These are phyloP conservation scores for Metschnikowia kunwiensis DNA, from an alignment of 805 yeast genomes.

Conservation along the genomic window DNA sequence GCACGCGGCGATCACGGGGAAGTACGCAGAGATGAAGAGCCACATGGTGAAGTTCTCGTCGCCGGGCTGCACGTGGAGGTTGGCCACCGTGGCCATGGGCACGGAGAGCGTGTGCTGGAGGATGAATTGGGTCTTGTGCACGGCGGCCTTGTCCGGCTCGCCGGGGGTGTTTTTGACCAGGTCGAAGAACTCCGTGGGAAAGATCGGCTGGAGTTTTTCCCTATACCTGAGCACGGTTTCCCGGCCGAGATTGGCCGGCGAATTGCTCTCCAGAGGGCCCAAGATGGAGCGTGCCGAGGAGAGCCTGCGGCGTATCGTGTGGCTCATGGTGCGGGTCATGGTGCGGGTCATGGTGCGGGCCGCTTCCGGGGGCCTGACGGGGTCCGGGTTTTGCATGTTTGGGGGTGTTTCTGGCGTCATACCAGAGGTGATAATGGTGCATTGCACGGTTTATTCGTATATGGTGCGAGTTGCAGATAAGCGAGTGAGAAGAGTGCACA, in stretches of 20 bases:
- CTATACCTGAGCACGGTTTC: constrained; percentile 13
- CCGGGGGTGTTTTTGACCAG: constrained; percentile 3
- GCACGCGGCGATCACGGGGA: constrained; percentile 77
- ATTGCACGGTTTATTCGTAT: too few species aligned
- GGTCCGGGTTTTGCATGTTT: too few species aligned
- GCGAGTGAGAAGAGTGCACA: too few species aligned
- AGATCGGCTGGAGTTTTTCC: constrained; percentile 16
- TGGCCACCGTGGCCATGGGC: constrained; percentile 31
- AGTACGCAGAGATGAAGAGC: constrained; percentile 64
- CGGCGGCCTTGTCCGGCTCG: constrained; percentile 3
- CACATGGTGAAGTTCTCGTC: constrained; percentile 44
- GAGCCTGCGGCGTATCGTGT: constrained; percentile 7
- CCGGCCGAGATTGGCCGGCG: constrained; percentile 4
- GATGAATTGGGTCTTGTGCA: constrained; percentile 15
- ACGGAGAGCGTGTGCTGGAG: constrained; percentile 31
- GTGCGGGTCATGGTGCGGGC: too few species aligned
- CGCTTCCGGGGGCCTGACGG: too few species aligned
- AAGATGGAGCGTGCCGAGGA: constrained; percentile 11
- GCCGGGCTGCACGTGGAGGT: constrained; percentile 36
- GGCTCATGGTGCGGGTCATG: too few species aligned
- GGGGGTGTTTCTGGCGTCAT: too few species aligned
- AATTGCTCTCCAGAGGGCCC: constrained; percentile 7
- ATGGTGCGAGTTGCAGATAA: too few species aligned
- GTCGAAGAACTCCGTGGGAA: constrained; percentile 10
- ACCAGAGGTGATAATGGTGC: too few species aligned